A percentile compares a stretch with the other conserved stretches of the same genome.
Evolutionary conservation across 495 filamentous ascomycete species (phyloP).

Genomic region (Neurospora sp.): DNA sequence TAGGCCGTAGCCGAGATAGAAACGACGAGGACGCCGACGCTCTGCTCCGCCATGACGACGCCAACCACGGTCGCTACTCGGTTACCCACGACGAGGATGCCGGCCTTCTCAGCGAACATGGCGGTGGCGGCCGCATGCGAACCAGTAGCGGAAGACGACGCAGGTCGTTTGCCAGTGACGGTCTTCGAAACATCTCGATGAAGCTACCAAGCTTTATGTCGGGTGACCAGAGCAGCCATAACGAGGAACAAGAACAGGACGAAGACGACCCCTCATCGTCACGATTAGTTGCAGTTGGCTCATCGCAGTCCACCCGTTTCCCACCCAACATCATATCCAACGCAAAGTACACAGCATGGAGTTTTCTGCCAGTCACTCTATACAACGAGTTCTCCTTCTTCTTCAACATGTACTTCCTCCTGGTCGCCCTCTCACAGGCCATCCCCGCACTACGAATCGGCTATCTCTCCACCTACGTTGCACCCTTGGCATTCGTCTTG

Average conservation of each 20-base stretch:
- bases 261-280: conserved; percentile 46
- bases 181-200: conserved; percentile 27
- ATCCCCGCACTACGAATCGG: conserved; percentile 85
- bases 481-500: conserved; percentile 85
- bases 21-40: conserved; percentile 47
- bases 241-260: conserved; percentile 29
- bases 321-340: conserved; percentile 89
- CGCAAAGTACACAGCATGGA: conserved; percentile 95
- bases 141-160: conserved; percentile 16
- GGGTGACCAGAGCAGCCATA: conserved; percentile 21
- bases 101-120: conserved; percentile 45
- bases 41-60: conserved; percentile 43
- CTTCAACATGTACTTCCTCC: conserved; percentile 97
- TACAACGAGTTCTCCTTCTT: conserved; percentile 99
- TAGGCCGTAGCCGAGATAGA: conserved; percentile 44
- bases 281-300: conserved; percentile 40
- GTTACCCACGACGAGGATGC: conserved; percentile 52
- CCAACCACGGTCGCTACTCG: conserved; percentile 26
- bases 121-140: conserved; percentile 8
- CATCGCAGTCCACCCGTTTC: conserved; percentile 43
- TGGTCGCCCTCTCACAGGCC: conserved; percentile 88
- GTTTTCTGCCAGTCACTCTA: conserved; percentile 84
- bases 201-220: conserved; percentile 47
- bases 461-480: conserved; percentile 90
- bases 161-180: conserved; percentile 26